A percentile compares a stretch with the other conserved stretches of the same genome.
Evolutionary conservation across 106 monocot genomes (phyloP).

Genomic region (Posidonia australis): DNA sequence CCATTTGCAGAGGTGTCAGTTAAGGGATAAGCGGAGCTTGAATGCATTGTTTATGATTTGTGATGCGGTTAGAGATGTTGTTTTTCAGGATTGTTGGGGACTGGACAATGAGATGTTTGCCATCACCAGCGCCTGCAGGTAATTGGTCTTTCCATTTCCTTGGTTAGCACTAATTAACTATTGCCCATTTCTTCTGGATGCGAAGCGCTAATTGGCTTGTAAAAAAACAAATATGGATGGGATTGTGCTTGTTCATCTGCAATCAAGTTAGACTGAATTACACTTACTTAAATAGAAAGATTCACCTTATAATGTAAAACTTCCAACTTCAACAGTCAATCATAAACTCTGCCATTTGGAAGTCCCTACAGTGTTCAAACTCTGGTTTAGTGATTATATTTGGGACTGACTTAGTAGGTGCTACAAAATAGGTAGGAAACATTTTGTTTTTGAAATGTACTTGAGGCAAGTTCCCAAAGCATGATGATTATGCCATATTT

Average conservation of each 20-base stretch:
- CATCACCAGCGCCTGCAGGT: constrained; percentile 63
- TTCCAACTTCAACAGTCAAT: too few species aligned
- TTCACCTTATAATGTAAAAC: too few species aligned
- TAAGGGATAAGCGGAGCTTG: constrained; percentile 61
- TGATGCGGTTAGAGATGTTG: constrained; percentile 59
- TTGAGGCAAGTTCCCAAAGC: too few species aligned
- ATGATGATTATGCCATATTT: too few species aligned
- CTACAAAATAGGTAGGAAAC: background rate
- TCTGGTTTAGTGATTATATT: background rate
- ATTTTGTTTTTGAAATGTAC: background rate
- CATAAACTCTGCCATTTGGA: too few species aligned
- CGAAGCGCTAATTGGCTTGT: background rate
- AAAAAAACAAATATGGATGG: background rate
- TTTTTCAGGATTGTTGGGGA: constrained; percentile 88
- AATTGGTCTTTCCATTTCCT: constrained; percentile 3
- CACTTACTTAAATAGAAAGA: too few species aligned
- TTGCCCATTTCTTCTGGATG: background rate
- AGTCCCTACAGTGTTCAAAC: too few species aligned
- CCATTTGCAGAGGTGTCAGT: constrained; percentile 78
- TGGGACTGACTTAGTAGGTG: background rate
- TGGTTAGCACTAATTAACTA: background rate
- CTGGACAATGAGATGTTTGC: constrained; percentile 68
- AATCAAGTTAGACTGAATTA: too few species aligned
- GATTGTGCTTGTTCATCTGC: too few species aligned
- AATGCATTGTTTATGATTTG: constrained; percentile 62